Evolutionary conservation across 1,284 basidiomycete species (phyloP), one percentile per base, ranked within the genome.

Genomic region (Cryptococcus floricola): DNA sequence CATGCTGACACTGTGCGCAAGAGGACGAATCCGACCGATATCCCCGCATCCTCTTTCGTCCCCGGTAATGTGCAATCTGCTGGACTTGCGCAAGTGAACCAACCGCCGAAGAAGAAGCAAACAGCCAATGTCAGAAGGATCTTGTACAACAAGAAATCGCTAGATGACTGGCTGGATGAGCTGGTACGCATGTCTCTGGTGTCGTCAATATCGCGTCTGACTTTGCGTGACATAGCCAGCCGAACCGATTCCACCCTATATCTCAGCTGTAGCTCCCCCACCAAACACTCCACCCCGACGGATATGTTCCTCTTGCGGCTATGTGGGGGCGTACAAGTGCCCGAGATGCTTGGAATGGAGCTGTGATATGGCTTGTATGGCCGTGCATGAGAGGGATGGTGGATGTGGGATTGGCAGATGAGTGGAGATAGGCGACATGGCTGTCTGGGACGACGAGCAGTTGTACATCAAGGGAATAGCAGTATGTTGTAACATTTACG

Each of bases 21-120:
- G 73, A 65, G 75, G 14, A 77, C 75, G 0, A 77, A 77, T 53
- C 73, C 74, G 0, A 73, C 73, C 27, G 75, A 77, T 53, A 72
- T 74, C 44, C 75, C 75, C 0, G 56, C 68, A 6, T 48, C 63
- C 0, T 73, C 70, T 1, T 77, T 77, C 62, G 52, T 63, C 19
- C 71, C 70, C 1, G 46, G 59, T 1, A 38, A 56, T 8, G 25
- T 38, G 31, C n/a, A 34, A 25, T 27, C 14, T 37, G 13, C 50
- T 42, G n/a, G 50, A 12, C 23, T 48, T 10, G 25, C 39, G 31
- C 45, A 48, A 44, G 25, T 18, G 16, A 34, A 28, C 16, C 23
- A 19, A 9, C 50, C 43, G n/a, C 18, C 8, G 1, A 75, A 73
- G 66, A 77, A 76, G 67, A 71, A 71, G 52, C 74, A 75, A 46